Percentiles rank a stretch among this genome's conserved stretches.
Evolutionary conservation across 768 basidiomycete genomes (phyloP).

Genomic region (Podaxis rugospora): DNA sequence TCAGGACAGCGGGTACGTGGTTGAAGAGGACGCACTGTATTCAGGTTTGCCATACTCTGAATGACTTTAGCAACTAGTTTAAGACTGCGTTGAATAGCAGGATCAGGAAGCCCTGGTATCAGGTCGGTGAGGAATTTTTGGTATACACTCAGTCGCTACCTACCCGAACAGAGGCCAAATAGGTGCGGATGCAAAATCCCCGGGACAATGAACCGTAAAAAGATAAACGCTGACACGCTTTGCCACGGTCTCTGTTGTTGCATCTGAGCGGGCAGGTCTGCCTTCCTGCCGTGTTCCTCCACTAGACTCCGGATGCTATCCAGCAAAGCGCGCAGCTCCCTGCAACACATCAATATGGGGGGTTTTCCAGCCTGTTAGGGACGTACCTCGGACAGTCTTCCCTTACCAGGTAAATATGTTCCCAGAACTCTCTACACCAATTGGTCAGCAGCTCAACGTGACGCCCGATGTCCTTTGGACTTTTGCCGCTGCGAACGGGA

Average conservation of each 20-base stretch:
- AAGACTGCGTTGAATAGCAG: slow-evolving; percentile 70
- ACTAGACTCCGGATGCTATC: slow-evolving; percentile 68
- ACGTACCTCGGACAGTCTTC: slow-evolving; percentile 73
- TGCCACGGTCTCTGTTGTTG: slow-evolving; percentile 66
- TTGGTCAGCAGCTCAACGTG: slow-evolving; percentile 65
- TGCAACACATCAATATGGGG: slow-evolving; percentile 23
- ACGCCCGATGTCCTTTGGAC: slow-evolving; percentile 56
- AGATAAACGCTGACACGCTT: slow-evolving; percentile 85
- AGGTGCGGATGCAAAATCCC: slow-evolving; percentile 87
- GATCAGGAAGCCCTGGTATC: slow-evolving; percentile 56
- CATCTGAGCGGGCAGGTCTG: slow-evolving; percentile 34
- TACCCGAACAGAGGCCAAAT: slow-evolving; percentile 75
- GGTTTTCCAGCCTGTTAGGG: background rate
- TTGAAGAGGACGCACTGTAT: slow-evolving; percentile 43
- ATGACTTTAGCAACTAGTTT: slow-evolving; percentile 87
- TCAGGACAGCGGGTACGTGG: background rate
- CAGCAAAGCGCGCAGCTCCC: slow-evolving; percentile 72
- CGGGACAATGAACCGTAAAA: slow-evolving; percentile 86
- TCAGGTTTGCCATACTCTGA: slow-evolving; percentile 85
- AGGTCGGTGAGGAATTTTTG: slow-evolving; percentile 7
- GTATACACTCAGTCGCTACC: slow-evolving; percentile 10
- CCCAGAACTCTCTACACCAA: slow-evolving; percentile 83
- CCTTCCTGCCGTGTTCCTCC: slow-evolving; percentile 54
- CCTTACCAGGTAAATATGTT: slow-evolving; percentile 70
- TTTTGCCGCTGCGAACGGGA: slow-evolving; percentile 61